Percentiles rank a stretch among this genome's conserved stretches.
phyloP scores from a whole-genome alignment of 305 asterid genomes.

The Vinca major region DNA sequence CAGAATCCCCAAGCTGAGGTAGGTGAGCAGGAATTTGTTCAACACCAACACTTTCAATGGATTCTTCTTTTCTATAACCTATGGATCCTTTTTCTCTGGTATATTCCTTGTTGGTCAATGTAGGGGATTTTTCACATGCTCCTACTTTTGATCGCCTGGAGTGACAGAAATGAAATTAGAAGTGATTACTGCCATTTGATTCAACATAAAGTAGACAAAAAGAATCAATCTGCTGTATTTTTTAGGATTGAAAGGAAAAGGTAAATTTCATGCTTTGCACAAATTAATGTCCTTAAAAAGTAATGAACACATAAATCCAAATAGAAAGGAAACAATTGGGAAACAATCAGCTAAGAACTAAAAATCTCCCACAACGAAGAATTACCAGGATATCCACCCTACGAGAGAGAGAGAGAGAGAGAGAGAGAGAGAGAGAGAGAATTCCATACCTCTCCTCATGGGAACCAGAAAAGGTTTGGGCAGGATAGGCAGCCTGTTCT shows the following conservation, averaged over 20 bases:
- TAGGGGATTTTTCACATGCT: constrained; percentile 32
- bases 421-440: neutral
- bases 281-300: neutral
- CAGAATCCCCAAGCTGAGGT: constrained; percentile 38
- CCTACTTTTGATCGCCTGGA: constrained; percentile 43
- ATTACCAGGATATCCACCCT: neutral
- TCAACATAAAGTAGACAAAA: neutral
- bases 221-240: neutral
- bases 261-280: neutral
- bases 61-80: constrained; percentile 35
- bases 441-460: constrained; percentile 48
- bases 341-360: neutral
- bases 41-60: constrained; percentile 36
- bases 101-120: constrained; percentile 26
- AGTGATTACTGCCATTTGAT: neutral
- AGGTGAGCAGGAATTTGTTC: constrained; percentile 34
- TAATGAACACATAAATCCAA: neutral
- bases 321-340: neutral
- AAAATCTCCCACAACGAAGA: neutral
- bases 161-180: neutral
- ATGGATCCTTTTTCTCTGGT: constrained; percentile 26
- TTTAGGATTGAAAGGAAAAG: neutral
- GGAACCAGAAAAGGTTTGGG: constrained; percentile 26
- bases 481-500: constrained; percentile 22
- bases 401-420: neutral